Conservation (phyloP, 306 rosid species). For the Lupinus albus region DNA sequence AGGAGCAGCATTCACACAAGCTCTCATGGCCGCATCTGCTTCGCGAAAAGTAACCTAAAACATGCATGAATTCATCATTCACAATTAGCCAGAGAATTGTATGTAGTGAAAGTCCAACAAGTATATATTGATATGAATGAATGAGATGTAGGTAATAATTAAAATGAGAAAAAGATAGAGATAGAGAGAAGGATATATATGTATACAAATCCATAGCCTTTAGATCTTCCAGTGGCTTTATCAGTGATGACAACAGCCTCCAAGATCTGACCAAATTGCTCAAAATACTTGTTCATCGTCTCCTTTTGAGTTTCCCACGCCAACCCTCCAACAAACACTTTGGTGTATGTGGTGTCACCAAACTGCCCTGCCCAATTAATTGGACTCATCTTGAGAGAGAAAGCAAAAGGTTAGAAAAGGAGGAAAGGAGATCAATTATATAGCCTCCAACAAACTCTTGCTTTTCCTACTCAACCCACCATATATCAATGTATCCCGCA, state of each 20-base stretch:
- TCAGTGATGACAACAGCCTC: slow-evolving; percentile 99
- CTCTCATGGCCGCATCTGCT: slow-evolving; percentile 95
- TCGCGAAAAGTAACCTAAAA: slow-evolving; percentile 86
- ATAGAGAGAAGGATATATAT: slow-evolving; percentile 53
- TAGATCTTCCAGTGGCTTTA: slow-evolving; percentile 96
- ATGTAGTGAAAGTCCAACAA: no score
- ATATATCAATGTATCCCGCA: no score
- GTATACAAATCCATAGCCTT: slow-evolving; percentile 99
- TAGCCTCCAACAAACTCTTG: no score
- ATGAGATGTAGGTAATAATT: no score
- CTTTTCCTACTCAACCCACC: no score
- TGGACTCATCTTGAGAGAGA: slow-evolving; percentile 68
- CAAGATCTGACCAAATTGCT: slow-evolving; percentile 97
- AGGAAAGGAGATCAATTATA: no score
- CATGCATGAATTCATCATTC: no score
- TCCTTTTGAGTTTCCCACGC: slow-evolving; percentile 99
- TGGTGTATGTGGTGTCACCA: slow-evolving; percentile 95
- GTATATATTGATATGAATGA: not conserved
- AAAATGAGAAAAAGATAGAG: not conserved
- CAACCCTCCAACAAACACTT: slow-evolving; percentile 95
- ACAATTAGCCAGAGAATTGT: no score
- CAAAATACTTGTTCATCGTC: slow-evolving; percentile 93
- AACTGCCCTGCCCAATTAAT: slow-evolving; percentile 80
- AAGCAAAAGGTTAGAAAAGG: slow-evolving; percentile 52
- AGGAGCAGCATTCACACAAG: slow-evolving; percentile 97